Evolutionary conservation across 768 basidiomycete species (phyloP).

Genomic region (Guyanaporus albipodus): DNA sequence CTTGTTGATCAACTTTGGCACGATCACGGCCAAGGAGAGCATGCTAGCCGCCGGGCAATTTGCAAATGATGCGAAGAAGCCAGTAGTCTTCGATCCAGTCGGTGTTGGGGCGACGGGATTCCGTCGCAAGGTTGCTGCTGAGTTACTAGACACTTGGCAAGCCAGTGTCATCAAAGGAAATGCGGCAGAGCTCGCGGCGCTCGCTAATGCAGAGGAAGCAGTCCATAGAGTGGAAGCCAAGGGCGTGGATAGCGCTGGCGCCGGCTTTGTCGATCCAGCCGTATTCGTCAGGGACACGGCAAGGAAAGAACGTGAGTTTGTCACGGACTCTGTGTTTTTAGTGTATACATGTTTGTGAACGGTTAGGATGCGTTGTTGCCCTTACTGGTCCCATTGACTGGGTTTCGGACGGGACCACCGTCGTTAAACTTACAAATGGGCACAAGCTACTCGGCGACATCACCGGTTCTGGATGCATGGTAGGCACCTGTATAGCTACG

Average conservation of each 20-base stretch:
- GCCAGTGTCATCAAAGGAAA: constrained; percentile 94
- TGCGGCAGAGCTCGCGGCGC: constrained; percentile 78
- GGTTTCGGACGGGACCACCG: constrained; percentile 72
- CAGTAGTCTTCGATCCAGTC: constrained; percentile 88
- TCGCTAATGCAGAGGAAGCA: constrained; percentile 77
- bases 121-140: constrained; percentile 54
- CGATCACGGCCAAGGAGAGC: constrained; percentile 62
- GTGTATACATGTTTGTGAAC: neutral
- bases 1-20: constrained; percentile 86
- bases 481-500: constrained; percentile 71
- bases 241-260: constrained; percentile 84
- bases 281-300: constrained; percentile 68
- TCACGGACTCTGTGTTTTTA: neutral
- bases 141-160: constrained; percentile 74
- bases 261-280: constrained; percentile 72
- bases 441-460: constrained; percentile 69
- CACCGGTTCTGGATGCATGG: constrained; percentile 88
- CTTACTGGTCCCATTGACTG: constrained; percentile 81
- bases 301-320: constrained; percentile 61
- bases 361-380: constrained; percentile 70
- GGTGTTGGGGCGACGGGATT: constrained; percentile 81
- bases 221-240: constrained; percentile 56
- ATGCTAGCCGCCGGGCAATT: constrained; percentile 72
- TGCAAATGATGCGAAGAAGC: constrained; percentile 68
- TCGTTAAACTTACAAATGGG: constrained; percentile 74